These are phyloP conservation scores for Zasmidium citrigriseum DNA, from an alignment of 2,329 filamentous ascomycete species.

Conservation along the genomic window DNA sequence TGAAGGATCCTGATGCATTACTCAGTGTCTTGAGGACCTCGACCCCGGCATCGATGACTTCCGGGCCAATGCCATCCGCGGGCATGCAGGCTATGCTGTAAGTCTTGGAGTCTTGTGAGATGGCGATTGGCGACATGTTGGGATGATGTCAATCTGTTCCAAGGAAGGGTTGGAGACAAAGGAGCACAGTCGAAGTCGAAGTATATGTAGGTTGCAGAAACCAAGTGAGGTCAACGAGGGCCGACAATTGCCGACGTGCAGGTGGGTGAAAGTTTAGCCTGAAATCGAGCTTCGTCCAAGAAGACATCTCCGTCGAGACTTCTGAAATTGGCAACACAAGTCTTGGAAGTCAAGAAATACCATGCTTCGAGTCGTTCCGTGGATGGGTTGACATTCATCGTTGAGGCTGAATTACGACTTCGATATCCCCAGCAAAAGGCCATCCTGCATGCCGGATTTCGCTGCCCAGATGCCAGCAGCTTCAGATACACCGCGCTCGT, in stretches of 20 bases:
- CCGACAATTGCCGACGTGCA: not conserved
- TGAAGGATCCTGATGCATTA: slow-evolving; percentile 54
- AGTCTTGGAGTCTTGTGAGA: slow-evolving; percentile 32
- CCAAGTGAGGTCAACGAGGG: not conserved
- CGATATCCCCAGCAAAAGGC: no score
- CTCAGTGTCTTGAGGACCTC: slow-evolving; percentile 60
- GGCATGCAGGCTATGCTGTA: slow-evolving; percentile 65
- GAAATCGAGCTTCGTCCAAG: not conserved
- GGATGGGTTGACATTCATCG: not conserved
- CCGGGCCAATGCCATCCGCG: slow-evolving; percentile 69
- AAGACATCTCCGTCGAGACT: not conserved
- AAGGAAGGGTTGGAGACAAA: no score
- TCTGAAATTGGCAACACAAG: not conserved
- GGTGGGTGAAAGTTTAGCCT: not conserved
- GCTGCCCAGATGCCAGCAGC: no score
- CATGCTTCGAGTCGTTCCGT: not conserved
- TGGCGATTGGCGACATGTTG: slow-evolving; percentile 28
- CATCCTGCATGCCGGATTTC: no score
- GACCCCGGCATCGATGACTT: slow-evolving; percentile 66
- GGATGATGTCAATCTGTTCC: not conserved
- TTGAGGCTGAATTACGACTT: not conserved
- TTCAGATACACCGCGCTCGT: no score
- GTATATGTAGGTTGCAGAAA: not conserved
- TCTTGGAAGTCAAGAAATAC: not conserved
- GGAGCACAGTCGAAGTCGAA: not conserved